Evolutionary conservation across 129 eudicot species (phyloP).

Genomic region (Kitagawia praeruptora): DNA sequence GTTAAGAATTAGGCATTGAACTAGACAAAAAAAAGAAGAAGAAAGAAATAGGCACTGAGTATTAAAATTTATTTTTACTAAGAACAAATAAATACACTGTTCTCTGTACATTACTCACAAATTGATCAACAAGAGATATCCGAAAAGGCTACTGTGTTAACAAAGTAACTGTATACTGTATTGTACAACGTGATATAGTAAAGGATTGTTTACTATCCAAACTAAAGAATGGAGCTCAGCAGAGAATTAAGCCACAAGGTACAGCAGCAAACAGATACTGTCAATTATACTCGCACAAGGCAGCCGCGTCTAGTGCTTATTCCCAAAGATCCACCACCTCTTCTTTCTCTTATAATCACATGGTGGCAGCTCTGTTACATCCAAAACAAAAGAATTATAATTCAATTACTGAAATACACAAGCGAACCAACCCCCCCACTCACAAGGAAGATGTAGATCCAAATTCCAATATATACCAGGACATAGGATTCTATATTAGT

Average conservation of each 20-base stretch:
- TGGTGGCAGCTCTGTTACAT: slow-evolving; percentile 43
- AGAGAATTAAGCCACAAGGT: background rate
- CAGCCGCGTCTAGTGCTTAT: slow-evolving; percentile 27
- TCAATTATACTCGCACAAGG: background rate
- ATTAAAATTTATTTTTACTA: too few relatives aligned
- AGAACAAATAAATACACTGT: too few relatives aligned
- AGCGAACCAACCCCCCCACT: too few relatives aligned
- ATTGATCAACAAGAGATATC: too few relatives aligned
- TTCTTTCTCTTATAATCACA: slow-evolving; percentile 54
- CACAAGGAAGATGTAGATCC: too few relatives aligned
- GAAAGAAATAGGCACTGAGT: too few relatives aligned
- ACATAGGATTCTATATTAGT: background rate
- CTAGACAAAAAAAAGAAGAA: too few relatives aligned
- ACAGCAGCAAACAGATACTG: background rate
- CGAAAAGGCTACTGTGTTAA: too few relatives aligned
- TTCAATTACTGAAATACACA: background rate
- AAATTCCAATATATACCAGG: background rate
- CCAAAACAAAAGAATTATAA: background rate
- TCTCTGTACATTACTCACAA: too few relatives aligned
- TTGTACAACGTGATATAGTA: background rate
- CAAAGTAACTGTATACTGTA: background rate
- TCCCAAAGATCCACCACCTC: slow-evolving; percentile 66
- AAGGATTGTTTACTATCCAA: background rate
- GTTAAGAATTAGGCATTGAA: too few relatives aligned
- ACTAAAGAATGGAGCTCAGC: background rate